Evolutionary conservation across 345 rosid genomes (phyloP).

Genomic region (Hibiscus tridactylites): DNA sequence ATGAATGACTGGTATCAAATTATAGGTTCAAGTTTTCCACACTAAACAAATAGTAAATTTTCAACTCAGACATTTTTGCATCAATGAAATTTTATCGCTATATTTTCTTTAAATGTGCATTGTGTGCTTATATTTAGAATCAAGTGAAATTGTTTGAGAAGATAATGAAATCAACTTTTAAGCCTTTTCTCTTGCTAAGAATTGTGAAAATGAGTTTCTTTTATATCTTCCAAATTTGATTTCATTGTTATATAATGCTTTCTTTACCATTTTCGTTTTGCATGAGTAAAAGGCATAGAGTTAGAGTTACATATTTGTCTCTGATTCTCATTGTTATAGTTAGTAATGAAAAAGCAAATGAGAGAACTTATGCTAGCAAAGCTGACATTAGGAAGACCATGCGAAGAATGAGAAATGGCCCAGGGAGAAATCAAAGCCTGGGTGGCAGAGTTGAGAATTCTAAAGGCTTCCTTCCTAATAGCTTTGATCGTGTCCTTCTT

Average conservation of each 20-base stretch:
- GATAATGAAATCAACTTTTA: neutral
- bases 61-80: neutral
- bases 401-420: constrained; percentile 76
- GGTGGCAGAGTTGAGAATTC: constrained; percentile 80
- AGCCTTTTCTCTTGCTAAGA: neutral
- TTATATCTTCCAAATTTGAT: neutral
- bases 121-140: neutral
- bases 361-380: constrained; percentile 46
- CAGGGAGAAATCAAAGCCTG: constrained; percentile 72
- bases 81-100: neutral
- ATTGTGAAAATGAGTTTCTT: neutral
- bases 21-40: neutral
- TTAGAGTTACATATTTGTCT: neutral
- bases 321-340: constrained; percentile 37
- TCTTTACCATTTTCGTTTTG: neutral
- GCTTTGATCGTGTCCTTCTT: constrained; percentile 90
- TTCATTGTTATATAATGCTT: neutral
- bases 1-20: neutral
- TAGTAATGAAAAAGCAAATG: constrained; percentile 43
- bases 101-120: neutral
- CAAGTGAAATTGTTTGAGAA: neutral
- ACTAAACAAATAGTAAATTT: neutral
- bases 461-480: constrained; percentile 66
- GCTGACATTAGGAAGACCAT: constrained; percentile 64
- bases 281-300: neutral